phyloP scores from a whole-genome alignment of 2,329 filamentous ascomycete genomes.

The Bimuria novae-zelandiae region DNA sequence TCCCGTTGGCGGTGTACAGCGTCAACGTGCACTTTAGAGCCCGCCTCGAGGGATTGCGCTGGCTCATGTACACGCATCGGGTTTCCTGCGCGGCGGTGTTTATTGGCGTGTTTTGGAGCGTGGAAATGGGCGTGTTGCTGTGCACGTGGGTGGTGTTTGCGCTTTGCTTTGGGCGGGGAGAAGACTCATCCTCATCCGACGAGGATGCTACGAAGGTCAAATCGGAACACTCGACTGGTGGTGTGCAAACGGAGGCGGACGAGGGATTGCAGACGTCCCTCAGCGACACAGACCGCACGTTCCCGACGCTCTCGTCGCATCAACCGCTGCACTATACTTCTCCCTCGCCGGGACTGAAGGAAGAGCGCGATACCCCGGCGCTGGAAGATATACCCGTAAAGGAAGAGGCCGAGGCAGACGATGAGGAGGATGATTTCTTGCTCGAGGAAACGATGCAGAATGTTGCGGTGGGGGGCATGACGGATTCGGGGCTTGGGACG shows the following conservation, averaged over 20 bases:
- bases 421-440: conserved; percentile 52
- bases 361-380: conserved; percentile 18
- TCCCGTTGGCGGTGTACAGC: conserved; percentile 76
- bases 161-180: conserved; percentile 44
- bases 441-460: conserved; percentile 33
- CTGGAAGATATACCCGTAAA: conserved; percentile 28
- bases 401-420: conserved; percentile 42
- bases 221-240: conserved; percentile 14
- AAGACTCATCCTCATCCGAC: too few relatives aligned
- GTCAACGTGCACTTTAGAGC: conserved; percentile 72
- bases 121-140: conserved; percentile 70
- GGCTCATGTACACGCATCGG: conserved; percentile 82
- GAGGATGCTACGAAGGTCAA: conserved; percentile 20
- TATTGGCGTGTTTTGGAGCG: conserved; percentile 74
- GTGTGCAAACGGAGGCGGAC: conserved; percentile 24
- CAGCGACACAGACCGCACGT: conserved; percentile 55
- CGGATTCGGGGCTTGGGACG: conserved; percentile 55
- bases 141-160: conserved; percentile 66
- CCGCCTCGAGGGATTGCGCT: conserved; percentile 72
- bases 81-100: conserved; percentile 71
- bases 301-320: conserved; percentile 54
- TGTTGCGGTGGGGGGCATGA: conserved; percentile 21
- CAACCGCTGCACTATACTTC: conserved; percentile 46
- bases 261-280: conserved; percentile 31
- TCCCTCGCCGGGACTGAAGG: conserved; percentile 27